phyloP scores from a whole-genome alignment of 352 stramenopile genomes.

The Saprolegnia diclina region DNA sequence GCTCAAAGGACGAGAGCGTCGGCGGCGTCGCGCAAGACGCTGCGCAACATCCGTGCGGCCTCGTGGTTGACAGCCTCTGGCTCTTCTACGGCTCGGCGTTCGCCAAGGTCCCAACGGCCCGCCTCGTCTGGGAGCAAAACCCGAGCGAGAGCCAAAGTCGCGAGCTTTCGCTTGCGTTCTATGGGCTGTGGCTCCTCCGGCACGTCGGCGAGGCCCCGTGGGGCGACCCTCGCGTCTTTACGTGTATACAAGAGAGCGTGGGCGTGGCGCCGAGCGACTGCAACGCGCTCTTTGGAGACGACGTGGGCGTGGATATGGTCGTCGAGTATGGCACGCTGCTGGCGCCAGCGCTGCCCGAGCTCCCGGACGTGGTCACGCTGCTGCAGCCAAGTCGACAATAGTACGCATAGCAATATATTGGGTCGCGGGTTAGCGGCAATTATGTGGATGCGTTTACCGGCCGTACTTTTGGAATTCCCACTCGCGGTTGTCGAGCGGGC shows the following conservation, averaged over 20 bases:
- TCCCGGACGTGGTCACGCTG: background rate
- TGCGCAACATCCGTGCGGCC: background rate
- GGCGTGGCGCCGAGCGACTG: background rate
- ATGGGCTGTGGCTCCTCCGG: background rate
- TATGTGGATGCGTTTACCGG: conserved; percentile 41
- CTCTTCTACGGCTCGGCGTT: background rate
- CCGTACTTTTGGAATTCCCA: conserved; percentile 99
- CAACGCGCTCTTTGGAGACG: background rate
- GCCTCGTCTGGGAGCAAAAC: background rate
- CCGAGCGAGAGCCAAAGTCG: background rate
- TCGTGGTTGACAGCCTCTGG: conserved; percentile 2
- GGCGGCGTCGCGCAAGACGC: background rate
- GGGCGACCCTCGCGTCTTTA: conserved; percentile 1
- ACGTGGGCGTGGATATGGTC: background rate
- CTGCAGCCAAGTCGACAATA: background rate
- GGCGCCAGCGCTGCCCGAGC: background rate
- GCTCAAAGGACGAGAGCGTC: background rate
- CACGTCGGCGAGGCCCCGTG: background rate
- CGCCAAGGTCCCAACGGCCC: background rate
- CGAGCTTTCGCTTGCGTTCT: background rate
- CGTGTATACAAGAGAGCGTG: background rate
- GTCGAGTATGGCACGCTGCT: background rate
- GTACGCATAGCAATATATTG: background rate
- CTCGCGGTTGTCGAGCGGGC: conserved; percentile 99
- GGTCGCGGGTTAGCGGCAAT: background rate